Conservation (phyloP, 192 early-diverging fungal species). For the Coemansia sp. region DNA sequence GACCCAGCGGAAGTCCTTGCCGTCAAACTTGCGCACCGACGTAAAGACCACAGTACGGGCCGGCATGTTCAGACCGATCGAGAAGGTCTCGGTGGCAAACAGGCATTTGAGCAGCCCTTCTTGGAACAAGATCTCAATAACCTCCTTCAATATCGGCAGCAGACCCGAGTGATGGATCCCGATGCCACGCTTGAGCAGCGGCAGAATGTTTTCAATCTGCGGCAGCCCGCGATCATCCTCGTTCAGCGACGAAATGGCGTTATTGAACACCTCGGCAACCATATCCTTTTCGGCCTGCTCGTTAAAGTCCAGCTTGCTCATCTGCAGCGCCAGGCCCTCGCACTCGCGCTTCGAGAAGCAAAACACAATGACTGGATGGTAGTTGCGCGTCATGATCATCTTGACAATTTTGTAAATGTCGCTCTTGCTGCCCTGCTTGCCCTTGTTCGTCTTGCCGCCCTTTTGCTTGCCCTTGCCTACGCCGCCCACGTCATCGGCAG, state of each 20-base stretch:
- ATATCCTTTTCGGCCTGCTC: slow-evolving; percentile 76
- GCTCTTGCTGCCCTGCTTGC: slow-evolving; percentile 59
- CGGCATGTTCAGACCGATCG: slow-evolving; percentile 99
- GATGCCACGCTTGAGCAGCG: slow-evolving; percentile 87
- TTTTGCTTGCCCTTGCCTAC: slow-evolving; percentile 54
- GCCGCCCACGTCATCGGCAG: slow-evolving; percentile 52
- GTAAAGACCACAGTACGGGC: slow-evolving; percentile 98
- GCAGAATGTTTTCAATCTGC: slow-evolving; percentile 91
- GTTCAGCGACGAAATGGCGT: slow-evolving; percentile 78
- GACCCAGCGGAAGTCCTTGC: slow-evolving; percentile 80
- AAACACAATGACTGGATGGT: slow-evolving; percentile 99
- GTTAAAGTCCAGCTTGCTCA: slow-evolving; percentile 95
- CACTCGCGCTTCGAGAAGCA: slow-evolving; percentile 93
- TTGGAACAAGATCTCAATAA: slow-evolving; percentile 96
- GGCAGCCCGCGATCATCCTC: slow-evolving; percentile 91
- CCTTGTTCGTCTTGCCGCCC: slow-evolving; percentile 55
- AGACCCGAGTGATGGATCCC: slow-evolving; percentile 97
- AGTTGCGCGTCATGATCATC: slow-evolving; percentile 93
- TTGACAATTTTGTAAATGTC: slow-evolving; percentile 95
- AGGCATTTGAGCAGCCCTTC: slow-evolving; percentile 96
- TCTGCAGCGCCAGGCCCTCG: slow-evolving; percentile 84
- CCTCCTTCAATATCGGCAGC: slow-evolving; percentile 94
- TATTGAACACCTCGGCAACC: slow-evolving; percentile 80
- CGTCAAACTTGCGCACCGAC: slow-evolving; percentile 89
- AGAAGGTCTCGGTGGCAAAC: slow-evolving; percentile 99